Base-by-base conservation (phyloP, 1,284 basidiomycete genomes). In the Cryptococcus sp. region DNA sequence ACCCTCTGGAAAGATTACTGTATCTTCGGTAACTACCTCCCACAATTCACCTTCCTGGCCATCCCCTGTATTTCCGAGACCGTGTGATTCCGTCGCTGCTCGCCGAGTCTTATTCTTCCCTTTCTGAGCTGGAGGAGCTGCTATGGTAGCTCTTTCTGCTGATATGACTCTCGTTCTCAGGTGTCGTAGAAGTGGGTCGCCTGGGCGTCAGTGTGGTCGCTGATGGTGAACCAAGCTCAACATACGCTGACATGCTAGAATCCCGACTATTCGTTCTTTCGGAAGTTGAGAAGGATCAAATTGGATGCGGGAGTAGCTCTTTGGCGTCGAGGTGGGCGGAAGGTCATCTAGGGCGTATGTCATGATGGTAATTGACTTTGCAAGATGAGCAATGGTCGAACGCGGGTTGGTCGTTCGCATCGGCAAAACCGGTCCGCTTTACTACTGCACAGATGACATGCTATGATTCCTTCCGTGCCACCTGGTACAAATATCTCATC, bases 1-100 rank as follows among this genome's bases (percentile, higher is more conserved):
- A 66, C 77, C 78, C 74, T 92, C 90, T 0, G 90, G 90, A 65
- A 92, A 92, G 42, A 91, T 80, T n/a, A 89, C 79, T 1, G 88
- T 91, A 69, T 92, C 90, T 54, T 85, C 83, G 37, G 88, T 74
- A 57, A 86, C 79, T 3, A 92, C 76, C 59, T 77, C 72, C 67
- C 69, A 76, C 21, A 76, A 48, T 48, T 59, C 60, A 2, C 66
- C 66, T 13, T 58, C 50, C 24, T 45, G 44, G 16, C 22, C 24
- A 9, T 48, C 51, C 1, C 46, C 55, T 2, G 52, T 39, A 16
- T 47, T 50, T n/a, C 48, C 46, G 14, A 45, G 39, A 39, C 34
- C 47, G 31, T 46, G 24, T n/a, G 25, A 44, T 11, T 39, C 43
- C 21, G 55, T 24, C 25, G 34, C 31, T 39, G 50, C 10, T 18